Base-by-base conservation (phyloP, 2,329 filamentous ascomycete species). In the Elsinoe necatrix region DNA sequence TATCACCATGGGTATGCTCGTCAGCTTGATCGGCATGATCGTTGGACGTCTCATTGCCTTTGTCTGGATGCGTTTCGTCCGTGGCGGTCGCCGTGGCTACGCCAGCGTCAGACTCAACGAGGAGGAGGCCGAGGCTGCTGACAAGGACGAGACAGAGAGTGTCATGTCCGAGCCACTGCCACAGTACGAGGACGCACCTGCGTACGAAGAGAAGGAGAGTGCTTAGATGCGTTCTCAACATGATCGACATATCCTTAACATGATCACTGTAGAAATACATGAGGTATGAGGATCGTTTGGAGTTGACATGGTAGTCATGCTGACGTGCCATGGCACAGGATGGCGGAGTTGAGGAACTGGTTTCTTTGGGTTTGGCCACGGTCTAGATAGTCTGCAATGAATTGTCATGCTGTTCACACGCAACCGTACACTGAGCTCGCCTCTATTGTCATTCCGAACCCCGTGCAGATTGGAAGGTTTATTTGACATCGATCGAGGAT, bases 1-100 rank as follows among this genome's bases (percentile, higher is more conserved):
- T 58, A 77, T 89, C 61, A 77, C 82, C 21, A 83, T 84, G 43
- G 86, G 86, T 65, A 78, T 88, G 56, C 76, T 77, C 27, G 82
- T 85, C 61, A 85, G 84, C 69, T 68, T 87, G 39, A 67, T 88
- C 47, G 84, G 83, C 56, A 85, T 89, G 78, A 71, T 83, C 57
- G 68, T 85, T 39, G 84, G 84, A 60, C 82, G 80, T 52, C 63
- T 85, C 55, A 73, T 83, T 55, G 77, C 84, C 54, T 81, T 80
- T 58, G 51, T 84, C 23, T 81, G 81, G 74, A 78, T 80, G 60
- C 70, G 76, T 59, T 67, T 84, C 59, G 72, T 73, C 64, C 78
- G 80, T 54, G 74, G 77, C 50, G 70, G 71, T 45, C 61, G 64
- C 35, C 63, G 65, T n/a, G 67, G 67, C 34, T 66, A 66, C 47